These are phyloP conservation scores for Terfezia claveryi DNA, from an alignment of 495 filamentous ascomycete genomes.

Conservation along the genomic window DNA sequence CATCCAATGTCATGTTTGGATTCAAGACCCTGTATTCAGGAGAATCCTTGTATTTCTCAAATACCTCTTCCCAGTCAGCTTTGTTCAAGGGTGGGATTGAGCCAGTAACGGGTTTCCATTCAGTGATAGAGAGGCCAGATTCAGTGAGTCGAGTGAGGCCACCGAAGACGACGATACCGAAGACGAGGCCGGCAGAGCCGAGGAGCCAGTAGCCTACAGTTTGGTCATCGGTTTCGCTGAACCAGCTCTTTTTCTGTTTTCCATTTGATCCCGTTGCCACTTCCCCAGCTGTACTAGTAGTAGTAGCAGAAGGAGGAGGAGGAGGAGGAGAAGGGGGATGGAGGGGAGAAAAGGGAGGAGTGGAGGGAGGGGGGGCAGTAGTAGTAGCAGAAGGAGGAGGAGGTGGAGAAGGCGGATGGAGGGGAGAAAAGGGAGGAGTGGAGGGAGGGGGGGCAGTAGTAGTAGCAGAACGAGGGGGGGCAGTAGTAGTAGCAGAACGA, in stretches of 20 bases:
- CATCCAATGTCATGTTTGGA: conserved; percentile 66
- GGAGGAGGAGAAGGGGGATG: no score
- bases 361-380: no score
- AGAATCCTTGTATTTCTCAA: conserved; percentile 69
- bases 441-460: no score
- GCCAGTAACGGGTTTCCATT: conserved; percentile 95
- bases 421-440: no score
- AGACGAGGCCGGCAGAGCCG: conserved; percentile 74
- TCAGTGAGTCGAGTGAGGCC: conserved; percentile 85
- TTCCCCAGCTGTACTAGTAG: no score
- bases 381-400: no score
- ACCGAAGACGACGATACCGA: conserved; percentile 90
- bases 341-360: no score
- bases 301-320: no score
- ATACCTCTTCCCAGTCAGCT: conserved; percentile 72
- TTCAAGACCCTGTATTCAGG: conserved; percentile 85
- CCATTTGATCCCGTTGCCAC: no score
- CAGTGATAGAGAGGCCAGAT: conserved; percentile 92
- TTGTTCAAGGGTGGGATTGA: conserved; percentile 60
- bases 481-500: no score
- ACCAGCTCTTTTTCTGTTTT: conserved; percentile 22
- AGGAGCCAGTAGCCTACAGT: conserved; percentile 78
- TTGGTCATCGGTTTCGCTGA: conserved; percentile 51
- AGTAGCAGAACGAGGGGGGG: no score
- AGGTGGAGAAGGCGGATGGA: no score